Conservation (phyloP, 805 yeast genomes). For the Monosporozyma servazzii region DNA sequence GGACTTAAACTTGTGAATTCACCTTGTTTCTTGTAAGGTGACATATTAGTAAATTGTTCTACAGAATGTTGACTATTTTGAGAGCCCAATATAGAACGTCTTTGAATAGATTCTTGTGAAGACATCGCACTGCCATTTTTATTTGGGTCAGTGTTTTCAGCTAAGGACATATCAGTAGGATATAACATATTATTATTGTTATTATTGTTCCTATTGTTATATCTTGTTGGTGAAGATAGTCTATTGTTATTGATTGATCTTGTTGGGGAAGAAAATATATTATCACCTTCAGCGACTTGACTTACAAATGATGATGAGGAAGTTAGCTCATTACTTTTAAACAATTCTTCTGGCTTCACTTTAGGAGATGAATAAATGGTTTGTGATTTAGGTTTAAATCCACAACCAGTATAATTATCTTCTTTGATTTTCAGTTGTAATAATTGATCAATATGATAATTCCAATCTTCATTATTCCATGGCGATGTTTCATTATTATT, state of each 20-base stretch:
- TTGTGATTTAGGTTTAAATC: conserved; percentile 49
- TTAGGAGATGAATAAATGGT: conserved; percentile 52
- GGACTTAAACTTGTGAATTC: background rate
- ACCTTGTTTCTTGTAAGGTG: background rate
- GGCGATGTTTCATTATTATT: conserved; percentile 27
- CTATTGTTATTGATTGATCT: background rate
- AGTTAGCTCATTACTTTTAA: conserved; percentile 11
- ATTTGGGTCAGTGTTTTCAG: background rate
- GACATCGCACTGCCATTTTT: background rate
- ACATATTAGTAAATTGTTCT: background rate
- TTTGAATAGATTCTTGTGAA: background rate
- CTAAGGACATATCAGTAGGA: background rate
- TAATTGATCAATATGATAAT: conserved; percentile 42
- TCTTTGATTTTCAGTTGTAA: conserved; percentile 40
- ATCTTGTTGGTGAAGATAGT: background rate
- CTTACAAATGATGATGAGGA: background rate
- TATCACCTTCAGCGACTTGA: background rate
- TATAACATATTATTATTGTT: background rate
- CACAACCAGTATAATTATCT: conserved; percentile 71
- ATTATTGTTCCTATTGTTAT: background rate
- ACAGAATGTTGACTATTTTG: background rate
- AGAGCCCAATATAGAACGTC: background rate
- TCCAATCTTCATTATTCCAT: conserved; percentile 59
- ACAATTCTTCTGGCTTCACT: conserved; percentile 28
- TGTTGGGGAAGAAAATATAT: background rate